Percentiles rank a stretch among this genome's conserved stretches.
These are phyloP conservation scores for Sphagnum magellanicum DNA, from an alignment of 228 moss, liverwort and hornwort genomes.

Conservation along the genomic window DNA sequence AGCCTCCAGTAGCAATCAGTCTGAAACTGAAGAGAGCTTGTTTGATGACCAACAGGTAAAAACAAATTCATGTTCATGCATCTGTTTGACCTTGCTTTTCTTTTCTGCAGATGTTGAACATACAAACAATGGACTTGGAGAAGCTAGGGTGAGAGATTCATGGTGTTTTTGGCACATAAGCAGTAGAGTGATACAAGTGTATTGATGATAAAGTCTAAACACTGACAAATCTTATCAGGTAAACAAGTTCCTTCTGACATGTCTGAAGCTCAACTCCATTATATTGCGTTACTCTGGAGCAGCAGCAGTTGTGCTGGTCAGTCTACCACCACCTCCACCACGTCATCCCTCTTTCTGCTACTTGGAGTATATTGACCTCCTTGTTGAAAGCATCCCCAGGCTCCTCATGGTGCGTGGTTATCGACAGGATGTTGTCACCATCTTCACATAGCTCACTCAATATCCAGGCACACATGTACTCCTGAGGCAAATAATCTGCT, in stretches of 20 bases:
- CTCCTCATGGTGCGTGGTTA: constrained; percentile 97
- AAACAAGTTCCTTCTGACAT: constrained; percentile 93
- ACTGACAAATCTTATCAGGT: constrained; percentile 28
- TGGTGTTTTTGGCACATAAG: too few species aligned
- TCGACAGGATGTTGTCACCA: constrained; percentile 94
- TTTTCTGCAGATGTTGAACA: too few species aligned
- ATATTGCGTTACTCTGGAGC: constrained; percentile 71
- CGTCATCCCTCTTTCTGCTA: constrained; percentile 96
- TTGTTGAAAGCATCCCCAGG: constrained; percentile 85
- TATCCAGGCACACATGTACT: too few species aligned
- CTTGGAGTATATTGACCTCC: constrained; percentile 97
- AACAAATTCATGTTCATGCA: not conserved
- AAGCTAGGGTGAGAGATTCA: too few species aligned
- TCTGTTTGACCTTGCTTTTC: not conserved
- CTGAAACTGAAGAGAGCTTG: constrained; percentile 28
- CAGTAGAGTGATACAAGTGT: too few species aligned
- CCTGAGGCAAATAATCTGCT: too few species aligned
- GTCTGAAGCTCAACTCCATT: constrained; percentile 86
- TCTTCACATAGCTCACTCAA: constrained; percentile 51
- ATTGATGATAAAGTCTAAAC: not conserved
- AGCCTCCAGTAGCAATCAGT: constrained; percentile 20
- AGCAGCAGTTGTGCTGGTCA: constrained; percentile 96
- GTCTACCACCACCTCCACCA: constrained; percentile 91
- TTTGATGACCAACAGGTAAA: constrained; percentile 75
- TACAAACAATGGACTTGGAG: too few species aligned